Base-by-base conservation (phyloP, 176 grass and related monocot genomes). In the Pontederia paniculata region DNA sequence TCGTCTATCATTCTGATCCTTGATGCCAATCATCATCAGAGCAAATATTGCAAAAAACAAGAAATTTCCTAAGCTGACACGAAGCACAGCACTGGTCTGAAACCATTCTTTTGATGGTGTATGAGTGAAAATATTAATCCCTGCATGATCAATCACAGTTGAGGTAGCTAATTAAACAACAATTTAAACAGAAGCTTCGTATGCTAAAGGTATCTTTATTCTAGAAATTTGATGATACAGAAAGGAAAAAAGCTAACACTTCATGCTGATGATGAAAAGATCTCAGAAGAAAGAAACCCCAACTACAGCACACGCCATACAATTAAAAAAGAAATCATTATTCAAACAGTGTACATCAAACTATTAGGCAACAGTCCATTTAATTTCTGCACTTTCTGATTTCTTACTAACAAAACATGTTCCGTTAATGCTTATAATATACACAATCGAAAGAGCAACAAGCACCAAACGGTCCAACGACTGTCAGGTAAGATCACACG, bases 31-130 rank as follows among this genome's bases (percentile, higher is more conserved):
- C 90, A 96, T 96, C 73, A 74, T 52, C 37, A 88, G 63, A 67
- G 90, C 74, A 78, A 89, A 86, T 80, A 67, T 83, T 49, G 59
- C 63, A 48, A 89, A 96, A 68, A 96, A 96, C 79, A 96, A 79
- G 71, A 96, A 96, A 73, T 86, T 96, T 11, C 85, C 90, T 47
- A 96, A 51, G 74, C 85, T 96, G 65, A 89, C 82, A 78, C 90
- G 78, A 70, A 96, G 79, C 54, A 96, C 85, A 23, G 82, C 90
- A 74, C 76, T 83, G 58, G 81, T 96, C 65, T 96, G 85, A 71
- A 96, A 96, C 90, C 90, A 96, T 83, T 88, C 89, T 66, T 82
- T 82, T 12, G 79, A 50, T 5, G 79, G 79, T 31, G 79, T 57
- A 21, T 76, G 45, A 8, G 46, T 21, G 65, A 82, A 82, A 21